Percentiles rank a stretch among this genome's conserved stretches.
phyloP scores from a whole-genome alignment of 257 asterid species.

The Schizonepeta tenuifolia region DNA sequence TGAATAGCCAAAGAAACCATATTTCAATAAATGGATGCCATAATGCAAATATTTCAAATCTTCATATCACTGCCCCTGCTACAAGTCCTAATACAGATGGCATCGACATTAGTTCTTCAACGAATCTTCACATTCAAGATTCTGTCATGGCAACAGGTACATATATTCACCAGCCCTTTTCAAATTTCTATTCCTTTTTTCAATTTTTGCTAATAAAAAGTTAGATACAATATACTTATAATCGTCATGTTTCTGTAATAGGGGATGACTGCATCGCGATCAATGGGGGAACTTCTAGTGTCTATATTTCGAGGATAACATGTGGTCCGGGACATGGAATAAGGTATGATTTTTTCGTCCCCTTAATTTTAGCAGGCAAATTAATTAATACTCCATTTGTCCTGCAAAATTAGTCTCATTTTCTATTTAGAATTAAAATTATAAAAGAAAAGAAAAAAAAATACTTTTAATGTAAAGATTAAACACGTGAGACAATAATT shows the following conservation, averaged over 20 bases:
- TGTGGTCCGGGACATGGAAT: slow-evolving; percentile 35
- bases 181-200: not conserved
- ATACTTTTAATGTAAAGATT: too few species aligned
- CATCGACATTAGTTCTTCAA: slow-evolving; percentile 21
- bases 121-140: slow-evolving; percentile 18
- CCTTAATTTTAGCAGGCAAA: not conserved
- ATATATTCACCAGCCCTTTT: not conserved
- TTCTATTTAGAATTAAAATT: too few species aligned
- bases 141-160: slow-evolving; percentile 28
- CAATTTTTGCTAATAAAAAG: not conserved
- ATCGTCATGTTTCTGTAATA: not conserved
- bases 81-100: slow-evolving; percentile 33
- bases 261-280: slow-evolving; percentile 28
- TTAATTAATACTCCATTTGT: not conserved
- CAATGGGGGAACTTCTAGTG: slow-evolving; percentile 29
- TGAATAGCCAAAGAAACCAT: slow-evolving; percentile 27
- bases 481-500: too few species aligned
- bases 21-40: slow-evolving; percentile 27
- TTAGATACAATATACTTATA: not conserved
- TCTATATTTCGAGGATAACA: not conserved
- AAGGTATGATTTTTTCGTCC: not conserved
- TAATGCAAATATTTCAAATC: slow-evolving; percentile 17
- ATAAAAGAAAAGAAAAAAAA: too few species aligned
- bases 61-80: slow-evolving; percentile 24
- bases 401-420: not conserved